Conservation (phyloP, 345 rosid species). For the Carallia brachiata region DNA sequence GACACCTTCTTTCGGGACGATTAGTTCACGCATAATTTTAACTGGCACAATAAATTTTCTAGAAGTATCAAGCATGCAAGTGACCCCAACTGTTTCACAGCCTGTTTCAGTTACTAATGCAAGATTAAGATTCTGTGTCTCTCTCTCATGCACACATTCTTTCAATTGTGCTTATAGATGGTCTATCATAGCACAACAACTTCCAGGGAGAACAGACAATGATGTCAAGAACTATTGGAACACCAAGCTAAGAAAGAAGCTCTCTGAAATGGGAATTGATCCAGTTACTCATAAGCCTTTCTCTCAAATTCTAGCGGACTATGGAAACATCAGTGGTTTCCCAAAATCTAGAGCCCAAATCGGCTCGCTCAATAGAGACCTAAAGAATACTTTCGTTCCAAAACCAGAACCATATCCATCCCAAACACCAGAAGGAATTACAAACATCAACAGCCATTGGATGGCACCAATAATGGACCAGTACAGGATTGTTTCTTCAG, state of each 20-base stretch:
- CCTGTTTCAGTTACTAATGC: constrained; percentile 7
- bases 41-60: not conserved
- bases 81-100: constrained; percentile 20
- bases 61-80: not conserved
- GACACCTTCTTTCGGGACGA: not conserved
- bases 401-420: constrained; percentile 26
- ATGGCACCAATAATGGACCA: constrained; percentile 26
- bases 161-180: constrained; percentile 45
- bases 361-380: constrained; percentile 48
- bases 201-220: constrained; percentile 90
- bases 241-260: constrained; percentile 82
- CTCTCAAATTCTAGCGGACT: constrained; percentile 84
- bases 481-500: constrained; percentile 20
- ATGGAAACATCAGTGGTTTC: constrained; percentile 70
- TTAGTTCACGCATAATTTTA: not conserved
- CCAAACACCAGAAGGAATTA: constrained; percentile 1
- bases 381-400: constrained; percentile 26
- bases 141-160: not conserved
- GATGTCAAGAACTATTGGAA: constrained; percentile 97
- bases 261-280: constrained; percentile 90
- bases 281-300: constrained; percentile 90
- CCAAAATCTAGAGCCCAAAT: constrained; percentile 40
- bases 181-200: constrained; percentile 87
- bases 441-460: constrained; percentile 20
- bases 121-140: constrained; percentile 1